Base-by-base conservation (phyloP, 139 green algal species). In the Microglena sp. region DNA sequence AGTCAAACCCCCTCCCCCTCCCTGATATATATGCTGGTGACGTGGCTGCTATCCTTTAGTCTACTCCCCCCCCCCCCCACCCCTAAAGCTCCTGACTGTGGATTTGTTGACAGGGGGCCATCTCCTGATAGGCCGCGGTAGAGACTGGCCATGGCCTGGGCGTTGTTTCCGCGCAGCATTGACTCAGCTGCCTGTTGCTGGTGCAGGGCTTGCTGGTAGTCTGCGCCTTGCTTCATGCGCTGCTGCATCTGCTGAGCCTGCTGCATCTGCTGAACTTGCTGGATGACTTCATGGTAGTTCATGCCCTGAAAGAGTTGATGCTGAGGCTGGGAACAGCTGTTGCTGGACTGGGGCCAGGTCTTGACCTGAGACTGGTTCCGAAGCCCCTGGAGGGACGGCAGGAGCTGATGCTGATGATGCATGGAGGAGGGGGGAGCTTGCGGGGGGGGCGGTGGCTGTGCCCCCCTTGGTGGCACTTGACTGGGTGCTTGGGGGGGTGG, bases 211-310 rank as follows among this genome's bases (percentile, higher is more conserved):
- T 56, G 3, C 31, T 64, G 64, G 7, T 70, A 54, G 11, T 62
- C 4, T 4, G 53, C 34, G 4, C 24, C 33, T 2, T 27, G 58
- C 28, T 53, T 11, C 40, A 50, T 11, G 33, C 3, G 50, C 33
- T 43, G 31, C 26, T 43, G 43, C 28, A 60, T 54, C 27, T 70
- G 64, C 26, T 54, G 45, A 5, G 33, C 27, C 8, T 70, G 64
- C 50, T 69, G 63, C 46, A 8, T 24, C 18, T 62, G 63, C 31
- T 64, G 64, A n/a, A 34, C 34, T 11, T 28, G 15, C 54, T 60
- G 54, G 21, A 60, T 4, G 26, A 4, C 5, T 8, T 34, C 8
- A 35, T 60, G 21, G 54, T 22, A 27, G 8, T 3, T 22, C 3
- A 33, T 34, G 33, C 34, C 33, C 24, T 24, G 6, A 5, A 15